Percentiles rank a stretch among this genome's conserved stretches.
Conservation (phyloP, 2,329 filamentous ascomycete species). For the Nothomitra cinnamomea region DNA sequence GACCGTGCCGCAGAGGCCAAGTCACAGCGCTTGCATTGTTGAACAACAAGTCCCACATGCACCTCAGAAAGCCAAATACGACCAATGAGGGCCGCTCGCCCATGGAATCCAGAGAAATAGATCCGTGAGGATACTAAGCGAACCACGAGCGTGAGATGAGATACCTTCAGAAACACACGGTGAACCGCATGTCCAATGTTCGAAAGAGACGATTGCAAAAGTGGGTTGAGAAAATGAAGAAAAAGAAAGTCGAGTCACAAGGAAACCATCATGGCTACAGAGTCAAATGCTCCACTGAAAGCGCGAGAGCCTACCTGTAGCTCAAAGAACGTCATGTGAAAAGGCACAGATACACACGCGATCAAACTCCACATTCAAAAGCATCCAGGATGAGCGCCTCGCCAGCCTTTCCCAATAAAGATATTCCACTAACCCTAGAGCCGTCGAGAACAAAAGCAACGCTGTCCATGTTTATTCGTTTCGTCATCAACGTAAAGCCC, state of each 20-base stretch:
- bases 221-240: slow-evolving; percentile 5
- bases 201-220: slow-evolving; percentile 7
- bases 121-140: too few species aligned
- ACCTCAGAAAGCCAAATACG: slow-evolving; percentile 12
- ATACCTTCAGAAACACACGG: background rate
- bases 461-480: background rate
- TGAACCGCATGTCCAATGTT: slow-evolving; percentile 5
- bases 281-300: background rate
- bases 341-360: background rate
- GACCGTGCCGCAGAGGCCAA: too few species aligned
- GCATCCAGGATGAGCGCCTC: background rate
- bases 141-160: too few species aligned
- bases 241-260: background rate
- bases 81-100: slow-evolving; percentile 8
- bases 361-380: background rate
- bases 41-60: too few species aligned
- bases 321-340: background rate
- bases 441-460: background rate
- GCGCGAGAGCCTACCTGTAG: background rate
- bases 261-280: background rate
- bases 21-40: too few species aligned
- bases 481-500: slow-evolving; percentile 1
- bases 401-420: background rate
- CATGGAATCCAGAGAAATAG: too few species aligned
- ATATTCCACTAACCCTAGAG: background rate